These are phyloP conservation scores for Endothia cerciana DNA, from an alignment of 2,329 filamentous ascomycete species.

Conservation along the genomic window DNA sequence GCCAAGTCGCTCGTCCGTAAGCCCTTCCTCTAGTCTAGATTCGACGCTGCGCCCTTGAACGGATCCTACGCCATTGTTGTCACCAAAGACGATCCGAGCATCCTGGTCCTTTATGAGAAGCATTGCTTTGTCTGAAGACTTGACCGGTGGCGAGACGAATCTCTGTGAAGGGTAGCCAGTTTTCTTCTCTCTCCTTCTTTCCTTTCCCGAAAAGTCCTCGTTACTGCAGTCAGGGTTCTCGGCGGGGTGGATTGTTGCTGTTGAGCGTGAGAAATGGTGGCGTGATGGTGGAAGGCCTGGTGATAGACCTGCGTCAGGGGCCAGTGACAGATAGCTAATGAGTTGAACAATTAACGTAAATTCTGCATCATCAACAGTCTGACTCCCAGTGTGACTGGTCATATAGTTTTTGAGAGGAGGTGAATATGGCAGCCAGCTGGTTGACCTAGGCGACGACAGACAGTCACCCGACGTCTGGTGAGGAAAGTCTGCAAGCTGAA, in stretches of 20 bases:
- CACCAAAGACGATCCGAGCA: conserved; percentile 25
- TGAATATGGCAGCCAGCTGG: neutral
- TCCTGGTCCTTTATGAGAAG: conserved; percentile 24
- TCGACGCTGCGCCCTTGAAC: conserved; percentile 6
- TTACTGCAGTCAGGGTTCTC: neutral
- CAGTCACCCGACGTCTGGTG: neutral
- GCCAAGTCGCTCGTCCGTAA: conserved; percentile 34
- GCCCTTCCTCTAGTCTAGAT: conserved; percentile 6
- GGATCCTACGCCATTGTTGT: conserved; percentile 18
- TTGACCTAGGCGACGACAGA: neutral
- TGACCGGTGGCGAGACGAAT: neutral
- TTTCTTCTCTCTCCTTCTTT: neutral
- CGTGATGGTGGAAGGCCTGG: neutral
- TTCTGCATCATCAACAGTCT: neutral
- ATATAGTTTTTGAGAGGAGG: neutral
- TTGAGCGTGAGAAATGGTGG: neutral
- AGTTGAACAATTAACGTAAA: neutral
- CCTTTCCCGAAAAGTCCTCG: neutral
- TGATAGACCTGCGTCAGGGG: neutral
- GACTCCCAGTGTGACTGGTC: neutral
- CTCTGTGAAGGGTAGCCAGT: neutral
- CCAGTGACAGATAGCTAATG: neutral
- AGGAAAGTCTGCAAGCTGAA: neutral
- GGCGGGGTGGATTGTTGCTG: neutral
- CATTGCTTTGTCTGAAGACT: conserved; percentile 15